Conservation (phyloP, 495 filamentous ascomycete species). For the Hyaloscypha finlandica region DNA sequence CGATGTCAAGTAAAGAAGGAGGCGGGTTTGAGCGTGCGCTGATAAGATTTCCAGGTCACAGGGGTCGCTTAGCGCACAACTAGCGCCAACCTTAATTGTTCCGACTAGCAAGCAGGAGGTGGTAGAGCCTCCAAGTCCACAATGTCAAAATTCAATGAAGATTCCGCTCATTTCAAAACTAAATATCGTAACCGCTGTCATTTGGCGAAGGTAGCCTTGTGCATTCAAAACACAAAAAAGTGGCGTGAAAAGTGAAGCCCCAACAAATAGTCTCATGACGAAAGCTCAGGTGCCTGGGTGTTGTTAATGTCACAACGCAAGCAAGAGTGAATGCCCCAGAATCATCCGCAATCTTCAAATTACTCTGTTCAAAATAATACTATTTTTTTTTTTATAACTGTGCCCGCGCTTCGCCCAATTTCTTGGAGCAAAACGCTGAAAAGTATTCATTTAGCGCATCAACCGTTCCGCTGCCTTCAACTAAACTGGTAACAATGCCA, state of each 20-base stretch:
- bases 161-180: too few species aligned
- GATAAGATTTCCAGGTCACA: neutral
- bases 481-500: constrained; percentile 69
- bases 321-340: neutral
- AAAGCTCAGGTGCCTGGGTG: too few species aligned
- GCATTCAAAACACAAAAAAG: too few species aligned
- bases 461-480: constrained; percentile 74
- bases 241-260: too few species aligned
- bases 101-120: too few species aligned
- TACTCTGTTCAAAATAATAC: neutral
- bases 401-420: constrained; percentile 39
- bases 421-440: constrained; percentile 59
- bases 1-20: neutral
- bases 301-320: too few species aligned
- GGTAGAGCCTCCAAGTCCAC: too few species aligned
- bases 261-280: too few species aligned
- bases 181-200: too few species aligned
- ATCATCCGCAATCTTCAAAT: neutral
- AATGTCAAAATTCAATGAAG: too few species aligned
- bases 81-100: neutral
- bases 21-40: neutral
- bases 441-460: constrained; percentile 87
- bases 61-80: neutral
- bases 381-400: constrained; percentile 31
- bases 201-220: too few species aligned